A percentile compares a stretch with the other conserved stretches of the same genome.
phyloP scores from a whole-genome alignment of 768 basidiomycete genomes.

The Hysterangium stoloniferum region DNA sequence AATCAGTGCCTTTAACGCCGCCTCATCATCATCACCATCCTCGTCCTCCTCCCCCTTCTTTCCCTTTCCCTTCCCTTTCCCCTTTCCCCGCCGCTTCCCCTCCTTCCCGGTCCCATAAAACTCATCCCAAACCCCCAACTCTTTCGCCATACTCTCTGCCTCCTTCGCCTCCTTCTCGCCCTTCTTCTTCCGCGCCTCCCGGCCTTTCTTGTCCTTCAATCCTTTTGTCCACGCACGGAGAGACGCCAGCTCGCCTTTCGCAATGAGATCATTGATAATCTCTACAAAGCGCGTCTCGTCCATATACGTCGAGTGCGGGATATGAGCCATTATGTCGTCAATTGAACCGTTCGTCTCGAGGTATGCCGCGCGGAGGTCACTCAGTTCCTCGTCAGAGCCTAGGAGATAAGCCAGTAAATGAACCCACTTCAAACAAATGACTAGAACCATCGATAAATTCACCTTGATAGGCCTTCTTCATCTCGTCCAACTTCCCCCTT shows the following conservation, averaged over 20 bases:
- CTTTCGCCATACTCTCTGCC: conserved; percentile 77
- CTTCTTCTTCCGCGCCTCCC: conserved; percentile 62
- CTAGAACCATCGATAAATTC: no score
- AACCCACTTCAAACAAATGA: background rate
- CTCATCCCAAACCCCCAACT: conserved; percentile 91
- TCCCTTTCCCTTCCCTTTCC: conserved; percentile 35
- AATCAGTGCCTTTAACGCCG: conserved; percentile 74
- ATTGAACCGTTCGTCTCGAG: conserved; percentile 63
- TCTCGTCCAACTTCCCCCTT: conserved; percentile 78
- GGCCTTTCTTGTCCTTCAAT: conserved; percentile 74
- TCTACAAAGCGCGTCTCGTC: conserved; percentile 83
- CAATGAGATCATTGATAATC: conserved; percentile 59
- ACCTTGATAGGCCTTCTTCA: conserved; percentile 96
- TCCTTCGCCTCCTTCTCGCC: conserved; percentile 75
- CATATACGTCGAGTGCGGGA: conserved; percentile 76
- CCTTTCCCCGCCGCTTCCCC: conserved; percentile 47
- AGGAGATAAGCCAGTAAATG: background rate
- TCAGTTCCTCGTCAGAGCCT: conserved; percentile 83
- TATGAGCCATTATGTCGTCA: conserved; percentile 71
- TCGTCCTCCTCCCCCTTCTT: conserved; percentile 18
- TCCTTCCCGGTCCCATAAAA: conserved; percentile 76
- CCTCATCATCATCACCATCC: conserved; percentile 32
- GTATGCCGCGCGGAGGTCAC: conserved; percentile 75
- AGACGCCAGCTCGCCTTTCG: conserved; percentile 45
- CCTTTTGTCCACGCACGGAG: conserved; percentile 59